Conservation (phyloP, 371 early-diverging fungal species). For the Mucor saturninus region DNA sequence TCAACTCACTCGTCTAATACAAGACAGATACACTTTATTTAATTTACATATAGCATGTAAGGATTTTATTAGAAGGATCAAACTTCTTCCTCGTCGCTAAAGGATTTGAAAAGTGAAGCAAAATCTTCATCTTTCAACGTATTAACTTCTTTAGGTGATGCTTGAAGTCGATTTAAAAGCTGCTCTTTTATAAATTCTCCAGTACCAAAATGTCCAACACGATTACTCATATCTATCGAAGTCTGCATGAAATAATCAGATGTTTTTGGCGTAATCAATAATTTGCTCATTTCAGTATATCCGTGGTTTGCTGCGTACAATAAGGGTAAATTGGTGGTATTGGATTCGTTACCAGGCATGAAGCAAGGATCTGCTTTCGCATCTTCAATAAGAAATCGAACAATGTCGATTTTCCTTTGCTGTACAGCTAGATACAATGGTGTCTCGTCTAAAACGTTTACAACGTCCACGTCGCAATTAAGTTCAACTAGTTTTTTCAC, state of each 20-base stretch:
- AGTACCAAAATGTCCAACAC: constrained; percentile 27
- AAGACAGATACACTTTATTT: constrained; percentile 6
- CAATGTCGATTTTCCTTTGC: constrained; percentile 54
- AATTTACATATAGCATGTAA: not conserved
- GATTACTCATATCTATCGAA: constrained; percentile 38
- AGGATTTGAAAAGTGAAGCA: constrained; percentile 37
- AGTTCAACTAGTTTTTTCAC: constrained; percentile 38
- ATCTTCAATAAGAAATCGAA: constrained; percentile 38
- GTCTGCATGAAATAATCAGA: constrained; percentile 34
- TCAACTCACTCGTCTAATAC: constrained; percentile 8
- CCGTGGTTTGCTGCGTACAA: constrained; percentile 59
- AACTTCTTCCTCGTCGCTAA: constrained; percentile 45
- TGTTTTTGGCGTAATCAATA: constrained; percentile 41
- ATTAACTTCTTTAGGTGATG: not conserved
- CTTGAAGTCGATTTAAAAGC: constrained; percentile 1
- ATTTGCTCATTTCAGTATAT: constrained; percentile 47
- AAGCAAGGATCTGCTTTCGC: constrained; percentile 48
- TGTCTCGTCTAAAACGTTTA: constrained; percentile 50
- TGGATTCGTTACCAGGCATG: constrained; percentile 9
- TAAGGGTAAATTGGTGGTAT: constrained; percentile 38
- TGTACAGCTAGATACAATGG: constrained; percentile 53
- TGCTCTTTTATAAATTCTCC: constrained; percentile 23
- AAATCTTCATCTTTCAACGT: constrained; percentile 29
- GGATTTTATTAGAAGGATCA: not conserved
- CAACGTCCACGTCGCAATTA: constrained; percentile 37